Evolutionary conservation across 805 yeast genomes (phyloP).

Genomic region (Cyberlindnera misumaiensis): DNA sequence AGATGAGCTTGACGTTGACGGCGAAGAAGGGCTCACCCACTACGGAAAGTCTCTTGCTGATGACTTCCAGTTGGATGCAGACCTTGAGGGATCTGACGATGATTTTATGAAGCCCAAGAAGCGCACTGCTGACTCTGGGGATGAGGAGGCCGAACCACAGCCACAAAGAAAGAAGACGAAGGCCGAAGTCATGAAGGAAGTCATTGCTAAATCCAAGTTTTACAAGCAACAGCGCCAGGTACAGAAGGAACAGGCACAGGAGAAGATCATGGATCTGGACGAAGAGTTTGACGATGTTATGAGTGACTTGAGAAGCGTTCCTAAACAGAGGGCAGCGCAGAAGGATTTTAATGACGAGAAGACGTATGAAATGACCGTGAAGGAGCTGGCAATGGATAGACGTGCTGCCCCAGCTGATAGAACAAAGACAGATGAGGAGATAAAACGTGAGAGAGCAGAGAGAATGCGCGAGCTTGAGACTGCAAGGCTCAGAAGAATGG

Average conservation of each 20-base stretch:
- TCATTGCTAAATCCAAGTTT: conserved; percentile 75
- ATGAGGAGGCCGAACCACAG: conserved; percentile 29
- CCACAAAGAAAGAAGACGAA: conserved; percentile 60
- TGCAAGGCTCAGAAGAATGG: conserved; percentile 69
- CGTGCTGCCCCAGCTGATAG: conserved; percentile 78
- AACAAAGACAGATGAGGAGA: conserved; percentile 72
- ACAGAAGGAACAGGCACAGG: conserved; percentile 52
- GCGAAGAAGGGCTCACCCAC: conserved; percentile 57
- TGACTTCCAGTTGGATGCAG: conserved; percentile 44
- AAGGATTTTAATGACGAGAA: conserved; percentile 31
- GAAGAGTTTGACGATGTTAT: conserved; percentile 68
- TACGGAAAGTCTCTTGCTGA: conserved; percentile 64
- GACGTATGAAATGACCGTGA: conserved; percentile 60
- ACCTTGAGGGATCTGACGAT: conserved; percentile 30
- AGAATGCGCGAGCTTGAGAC: conserved; percentile 56
- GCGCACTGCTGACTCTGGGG: conserved; percentile 23
- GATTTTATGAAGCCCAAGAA: conserved; percentile 29
- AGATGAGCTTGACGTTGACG: conserved; percentile 34
- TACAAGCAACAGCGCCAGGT: conserved; percentile 71
- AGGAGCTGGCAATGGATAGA: conserved; percentile 60
- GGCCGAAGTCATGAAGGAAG: conserved; percentile 80
- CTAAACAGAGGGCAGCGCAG: conserved; percentile 23
- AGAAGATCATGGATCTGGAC: conserved; percentile 59
- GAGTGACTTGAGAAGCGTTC: conserved; percentile 38
- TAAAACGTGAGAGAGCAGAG: conserved; percentile 53